These are phyloP conservation scores for Tulasnella sp. DNA, from an alignment of 768 basidiomycete species.

Conservation along the genomic window DNA sequence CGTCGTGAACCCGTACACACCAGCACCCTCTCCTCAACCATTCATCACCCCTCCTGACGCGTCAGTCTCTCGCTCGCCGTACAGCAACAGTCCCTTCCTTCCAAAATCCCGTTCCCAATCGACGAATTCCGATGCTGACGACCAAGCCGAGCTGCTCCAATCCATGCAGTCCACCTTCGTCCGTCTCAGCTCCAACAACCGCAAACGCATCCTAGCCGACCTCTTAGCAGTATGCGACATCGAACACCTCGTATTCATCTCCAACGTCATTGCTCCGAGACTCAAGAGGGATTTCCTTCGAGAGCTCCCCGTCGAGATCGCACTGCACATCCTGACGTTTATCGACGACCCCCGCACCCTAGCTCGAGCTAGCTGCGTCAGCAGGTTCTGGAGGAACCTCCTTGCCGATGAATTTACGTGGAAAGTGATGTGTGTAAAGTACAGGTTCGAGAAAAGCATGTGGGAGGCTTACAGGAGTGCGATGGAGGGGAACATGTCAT, in stretches of 20 bases:
- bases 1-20: slow-evolving; percentile 18
- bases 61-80: neutral
- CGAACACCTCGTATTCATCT: slow-evolving; percentile 21
- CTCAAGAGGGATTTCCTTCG: slow-evolving; percentile 32
- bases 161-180: slow-evolving; percentile 14
- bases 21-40: slow-evolving; percentile 16
- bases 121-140: neutral
- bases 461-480: slow-evolving; percentile 18
- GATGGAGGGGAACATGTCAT: slow-evolving; percentile 18
- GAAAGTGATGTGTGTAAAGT: slow-evolving; percentile 60
- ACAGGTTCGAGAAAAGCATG: slow-evolving; percentile 37
- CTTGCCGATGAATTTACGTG: slow-evolving; percentile 71
- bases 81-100: neutral
- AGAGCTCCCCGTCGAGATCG: slow-evolving; percentile 61
- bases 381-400: slow-evolving; percentile 60
- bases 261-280: slow-evolving; percentile 23
- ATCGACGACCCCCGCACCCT: slow-evolving; percentile 70
- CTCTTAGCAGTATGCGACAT: slow-evolving; percentile 20
- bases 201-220: slow-evolving; percentile 19
- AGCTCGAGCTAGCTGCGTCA: slow-evolving; percentile 60
- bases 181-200: slow-evolving; percentile 9
- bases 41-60: slow-evolving; percentile 8
- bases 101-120: neutral
- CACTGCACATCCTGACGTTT: slow-evolving; percentile 64
- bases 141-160: slow-evolving; percentile 9